phyloP scores from a whole-genome alignment of 441 rosid species.

The Gossypium trilobum region DNA sequence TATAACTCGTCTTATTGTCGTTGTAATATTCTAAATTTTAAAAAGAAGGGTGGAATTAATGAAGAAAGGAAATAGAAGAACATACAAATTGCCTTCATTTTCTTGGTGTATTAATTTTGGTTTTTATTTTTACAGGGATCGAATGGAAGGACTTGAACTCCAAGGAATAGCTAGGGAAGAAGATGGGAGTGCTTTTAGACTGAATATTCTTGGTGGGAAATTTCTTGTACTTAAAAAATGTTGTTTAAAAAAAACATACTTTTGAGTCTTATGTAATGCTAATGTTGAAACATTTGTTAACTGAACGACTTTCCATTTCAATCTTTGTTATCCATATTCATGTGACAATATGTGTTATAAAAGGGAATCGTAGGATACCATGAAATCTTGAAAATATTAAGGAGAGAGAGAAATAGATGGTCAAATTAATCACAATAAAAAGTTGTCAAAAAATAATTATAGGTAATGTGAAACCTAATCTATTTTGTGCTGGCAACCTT shows the following conservation, averaged over 20 bases:
- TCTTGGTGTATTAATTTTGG: background rate
- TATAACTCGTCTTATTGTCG: background rate
- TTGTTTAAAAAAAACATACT: too few relatives aligned
- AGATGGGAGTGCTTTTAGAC: background rate
- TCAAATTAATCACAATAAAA: too few relatives aligned
- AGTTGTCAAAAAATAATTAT: too few relatives aligned
- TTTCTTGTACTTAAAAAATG: conserved; percentile 3
- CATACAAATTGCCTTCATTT: background rate
- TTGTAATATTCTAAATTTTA: background rate
- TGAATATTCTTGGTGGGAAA: background rate
- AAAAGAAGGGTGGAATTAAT: background rate
- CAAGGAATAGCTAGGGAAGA: background rate
- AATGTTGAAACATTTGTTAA: background rate
- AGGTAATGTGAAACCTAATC: too few relatives aligned
- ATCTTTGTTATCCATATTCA: background rate
- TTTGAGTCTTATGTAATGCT: background rate
- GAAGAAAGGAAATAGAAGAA: background rate
- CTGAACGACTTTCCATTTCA: background rate
- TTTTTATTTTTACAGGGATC: background rate
- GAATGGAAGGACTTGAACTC: background rate
- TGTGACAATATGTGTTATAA: background rate
- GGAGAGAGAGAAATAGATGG: too few relatives aligned
- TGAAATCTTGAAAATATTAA: too few relatives aligned
- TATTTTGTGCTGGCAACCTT: too few relatives aligned
- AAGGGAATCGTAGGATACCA: too few relatives aligned